Percentiles rank a stretch among this genome's conserved stretches.
Conservation (phyloP, 192 early-diverging fungal species). For the Allomyces macrogynus region DNA sequence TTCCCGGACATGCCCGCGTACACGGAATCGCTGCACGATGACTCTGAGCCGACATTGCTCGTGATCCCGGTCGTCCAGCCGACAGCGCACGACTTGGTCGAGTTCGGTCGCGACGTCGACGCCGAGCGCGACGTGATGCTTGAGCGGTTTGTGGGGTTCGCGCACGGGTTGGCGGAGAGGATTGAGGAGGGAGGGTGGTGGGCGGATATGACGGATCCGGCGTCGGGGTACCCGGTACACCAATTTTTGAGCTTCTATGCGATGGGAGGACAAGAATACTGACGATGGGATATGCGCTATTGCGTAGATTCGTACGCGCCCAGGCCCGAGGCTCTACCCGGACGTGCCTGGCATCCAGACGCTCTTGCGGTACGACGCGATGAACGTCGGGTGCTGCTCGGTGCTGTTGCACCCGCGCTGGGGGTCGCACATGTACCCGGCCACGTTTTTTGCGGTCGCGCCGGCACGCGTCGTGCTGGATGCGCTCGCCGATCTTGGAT, state of each 20-base stretch:
- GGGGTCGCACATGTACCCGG: slow-evolving; percentile 78
- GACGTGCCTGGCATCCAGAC: slow-evolving; percentile 65
- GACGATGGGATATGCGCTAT: too few species aligned
- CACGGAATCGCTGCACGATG: neutral
- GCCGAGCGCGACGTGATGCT: neutral
- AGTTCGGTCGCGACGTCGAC: neutral
- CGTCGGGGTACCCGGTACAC: slow-evolving; percentile 60
- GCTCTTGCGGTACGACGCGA: slow-evolving; percentile 52
- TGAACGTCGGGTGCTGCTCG: slow-evolving; percentile 64
- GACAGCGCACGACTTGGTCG: neutral
- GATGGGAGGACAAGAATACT: too few species aligned
- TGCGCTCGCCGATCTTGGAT: slow-evolving; percentile 8
- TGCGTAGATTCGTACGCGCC: slow-evolving; percentile 37
- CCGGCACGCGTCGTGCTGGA: slow-evolving; percentile 25
- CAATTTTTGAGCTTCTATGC: too few species aligned
- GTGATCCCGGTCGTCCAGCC: neutral
- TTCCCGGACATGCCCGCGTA: neutral
- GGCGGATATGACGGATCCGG: slow-evolving; percentile 82
- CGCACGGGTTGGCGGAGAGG: neutral
- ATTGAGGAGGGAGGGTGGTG: slow-evolving; percentile 32
- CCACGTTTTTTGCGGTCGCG: slow-evolving; percentile 64
- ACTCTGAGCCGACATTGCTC: neutral
- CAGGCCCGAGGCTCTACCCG: slow-evolving; percentile 62
- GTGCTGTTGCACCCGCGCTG: slow-evolving; percentile 70
- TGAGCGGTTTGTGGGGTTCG: neutral